Base-by-base conservation (phyloP, 257 asterid species). In the Echium plantagineum region DNA sequence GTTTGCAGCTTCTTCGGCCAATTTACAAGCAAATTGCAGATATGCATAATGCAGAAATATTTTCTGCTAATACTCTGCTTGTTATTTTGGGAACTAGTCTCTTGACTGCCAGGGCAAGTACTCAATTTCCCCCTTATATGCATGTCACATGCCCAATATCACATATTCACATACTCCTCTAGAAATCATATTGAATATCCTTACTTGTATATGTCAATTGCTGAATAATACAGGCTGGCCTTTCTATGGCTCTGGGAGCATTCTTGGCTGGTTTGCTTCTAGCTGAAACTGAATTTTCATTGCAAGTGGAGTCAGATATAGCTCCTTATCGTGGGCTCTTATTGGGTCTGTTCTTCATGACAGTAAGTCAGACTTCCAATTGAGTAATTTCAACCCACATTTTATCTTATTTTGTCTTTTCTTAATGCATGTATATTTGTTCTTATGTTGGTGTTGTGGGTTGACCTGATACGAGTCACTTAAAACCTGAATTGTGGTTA, bases 231-330 rank as follows among this genome's bases (percentile, higher is more conserved):
- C 87, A 93, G 98, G 98, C 98, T 78, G 98, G 98, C 65, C 90
- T 93, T 69, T 93, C 98, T 72, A 93, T 93, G 98, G 98, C 98
- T 35, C 66, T 93, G 69, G 98, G 98, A 69, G 98, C 98, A 68
- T 93, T 93, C 84, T 86, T 93, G 83, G 98, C 98, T 81, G 98
- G 98, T 71, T 80, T 93, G 83, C 98, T 93, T 76, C 85, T 93
- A 58, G 98, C 98, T 15, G 98, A 93, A 84, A 93, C 98, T 17
- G 98, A 93, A 74, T 93, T 93, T 74, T 89, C 97, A 9, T 76
- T 93, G 84, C 98, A 93, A 84, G 98, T 93, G 60, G 98, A 93
- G 77, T 93, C 98, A 58, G 98, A 93, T 83, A 93, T 93, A 78
- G 97, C 98, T 67, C 98, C 98, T 57, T 88, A 93, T 63, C 98